Conservation (phyloP, 768 basidiomycete genomes). For the Ramaria rubella region DNA sequence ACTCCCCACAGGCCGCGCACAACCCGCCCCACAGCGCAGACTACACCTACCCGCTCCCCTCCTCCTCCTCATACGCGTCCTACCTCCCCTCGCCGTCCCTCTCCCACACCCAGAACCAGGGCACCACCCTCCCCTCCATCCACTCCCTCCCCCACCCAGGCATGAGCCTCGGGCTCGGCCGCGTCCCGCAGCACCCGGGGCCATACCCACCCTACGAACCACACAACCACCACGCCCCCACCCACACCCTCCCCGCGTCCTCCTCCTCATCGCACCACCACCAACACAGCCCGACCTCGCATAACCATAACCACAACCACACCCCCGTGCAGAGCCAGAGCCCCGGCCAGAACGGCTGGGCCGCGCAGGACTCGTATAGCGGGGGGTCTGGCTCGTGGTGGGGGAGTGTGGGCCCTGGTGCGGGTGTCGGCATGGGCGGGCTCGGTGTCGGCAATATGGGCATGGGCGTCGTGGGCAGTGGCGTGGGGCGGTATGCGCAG, state of each 20-base stretch:
- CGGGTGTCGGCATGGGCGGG: neutral
- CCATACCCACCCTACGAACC: conserved; percentile 6
- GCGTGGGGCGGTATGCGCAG: neutral
- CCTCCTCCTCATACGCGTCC: conserved; percentile 11
- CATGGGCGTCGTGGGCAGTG: neutral
- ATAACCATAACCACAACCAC: neutral
- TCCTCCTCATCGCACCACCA: neutral
- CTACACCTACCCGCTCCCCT: conserved; percentile 4
- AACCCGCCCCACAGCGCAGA: neutral
- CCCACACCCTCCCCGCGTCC: conserved; percentile 5
- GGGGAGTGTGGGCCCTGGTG: neutral
- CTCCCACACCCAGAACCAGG: neutral
- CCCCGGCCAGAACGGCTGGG: neutral
- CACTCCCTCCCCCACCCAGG: conserved; percentile 1
- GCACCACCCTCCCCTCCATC: neutral
- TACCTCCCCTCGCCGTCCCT: neutral
- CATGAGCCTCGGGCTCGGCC: neutral
- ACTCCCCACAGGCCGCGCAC: neutral
- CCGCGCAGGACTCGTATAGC: neutral
- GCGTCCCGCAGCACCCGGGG: conserved; percentile 4
- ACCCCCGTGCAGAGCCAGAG: neutral
- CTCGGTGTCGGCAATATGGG: too few relatives aligned
- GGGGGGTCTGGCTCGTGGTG: conserved; percentile 6
- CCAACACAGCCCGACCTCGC: neutral
- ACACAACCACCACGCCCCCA: neutral